Conservation (phyloP, 108 stramenopile genomes). For the Fragilaria crotonensis region DNA sequence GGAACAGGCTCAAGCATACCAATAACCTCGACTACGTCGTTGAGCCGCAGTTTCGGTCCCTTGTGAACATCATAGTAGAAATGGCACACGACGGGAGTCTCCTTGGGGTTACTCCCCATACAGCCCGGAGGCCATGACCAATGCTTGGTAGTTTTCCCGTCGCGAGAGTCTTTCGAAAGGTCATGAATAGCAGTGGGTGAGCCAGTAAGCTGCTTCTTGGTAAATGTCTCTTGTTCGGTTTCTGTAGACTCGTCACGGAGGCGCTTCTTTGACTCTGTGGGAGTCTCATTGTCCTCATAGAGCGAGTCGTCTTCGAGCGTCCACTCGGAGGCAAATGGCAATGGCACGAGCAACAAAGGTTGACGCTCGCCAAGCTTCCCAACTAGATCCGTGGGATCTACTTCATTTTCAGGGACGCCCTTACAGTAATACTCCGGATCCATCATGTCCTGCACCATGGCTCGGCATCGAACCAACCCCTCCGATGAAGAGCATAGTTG, state of each 20-base stretch:
- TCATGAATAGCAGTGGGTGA: no score
- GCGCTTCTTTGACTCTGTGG: no score
- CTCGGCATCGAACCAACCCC: slow-evolving; percentile 8
- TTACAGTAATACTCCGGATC: slow-evolving; percentile 41
- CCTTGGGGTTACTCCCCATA: neutral
- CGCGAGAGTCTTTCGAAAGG: no score
- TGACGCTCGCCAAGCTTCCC: slow-evolving; percentile 11
- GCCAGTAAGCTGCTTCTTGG: no score
- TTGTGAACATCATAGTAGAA: neutral
- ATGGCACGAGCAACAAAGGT: slow-evolving; percentile 9
- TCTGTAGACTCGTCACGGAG: no score
- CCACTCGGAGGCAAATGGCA: slow-evolving; percentile 9
- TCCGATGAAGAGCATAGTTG: neutral
- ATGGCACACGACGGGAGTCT: neutral
- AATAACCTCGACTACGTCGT: slow-evolving; percentile 46
- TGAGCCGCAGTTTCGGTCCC: slow-evolving; percentile 18
- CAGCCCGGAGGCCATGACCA: neutral
- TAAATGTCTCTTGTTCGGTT: no score
- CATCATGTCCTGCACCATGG: slow-evolving; percentile 55
- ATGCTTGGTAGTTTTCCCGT: neutral
- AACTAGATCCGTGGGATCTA: no score
- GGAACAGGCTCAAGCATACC: slow-evolving; percentile 22
- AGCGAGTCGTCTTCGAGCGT: neutral
- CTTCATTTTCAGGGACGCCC: neutral
- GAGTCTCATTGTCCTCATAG: no score